phyloP scores from a whole-genome alignment of 805 yeast species.

The Maudiozyma serrabonitensis region DNA sequence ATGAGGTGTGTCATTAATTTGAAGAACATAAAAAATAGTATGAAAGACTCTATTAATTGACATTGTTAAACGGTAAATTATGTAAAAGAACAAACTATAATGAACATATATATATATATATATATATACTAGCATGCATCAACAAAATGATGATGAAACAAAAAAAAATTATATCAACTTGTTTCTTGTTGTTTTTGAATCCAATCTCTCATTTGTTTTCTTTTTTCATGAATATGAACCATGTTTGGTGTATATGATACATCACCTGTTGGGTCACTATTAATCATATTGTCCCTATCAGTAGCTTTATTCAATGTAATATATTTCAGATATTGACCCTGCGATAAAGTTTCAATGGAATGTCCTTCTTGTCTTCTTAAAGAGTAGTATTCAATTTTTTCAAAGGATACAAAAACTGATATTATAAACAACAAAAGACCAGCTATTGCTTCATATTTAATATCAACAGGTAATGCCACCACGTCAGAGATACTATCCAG shows the following conservation, averaged over 20 bases:
- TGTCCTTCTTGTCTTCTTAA: slow-evolving; percentile 11
- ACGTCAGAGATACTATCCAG: slow-evolving; percentile 1
- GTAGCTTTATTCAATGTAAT: slow-evolving; percentile 25
- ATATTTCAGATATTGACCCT: slow-evolving; percentile 22
- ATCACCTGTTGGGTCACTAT: slow-evolving; percentile 24
- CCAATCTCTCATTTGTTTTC: slow-evolving; percentile 16
- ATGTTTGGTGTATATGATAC: slow-evolving; percentile 22
- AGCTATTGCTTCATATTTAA: slow-evolving; percentile 19
- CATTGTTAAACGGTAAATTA: no score
- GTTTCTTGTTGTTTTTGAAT: slow-evolving; percentile 4
- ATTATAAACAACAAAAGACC: slow-evolving; percentile 19
- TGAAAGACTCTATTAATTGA: no score
- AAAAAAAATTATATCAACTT: not conserved
- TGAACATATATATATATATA: no score
- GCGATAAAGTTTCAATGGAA: slow-evolving; percentile 6
- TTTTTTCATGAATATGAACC: slow-evolving; percentile 19
- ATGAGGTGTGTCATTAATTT: no score
- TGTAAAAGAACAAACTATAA: no score
- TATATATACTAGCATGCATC: no score
- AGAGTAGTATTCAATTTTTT: slow-evolving; percentile 16
- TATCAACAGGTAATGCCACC: slow-evolving; percentile 20
- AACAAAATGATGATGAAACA: no score
- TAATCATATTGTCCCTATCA: slow-evolving; percentile 20
- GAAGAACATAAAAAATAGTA: no score
- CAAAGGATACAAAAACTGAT: slow-evolving; percentile 20